phyloP scores from a whole-genome alignment of 495 filamentous ascomycete species.

The Lasiosphaeria hispida region DNA sequence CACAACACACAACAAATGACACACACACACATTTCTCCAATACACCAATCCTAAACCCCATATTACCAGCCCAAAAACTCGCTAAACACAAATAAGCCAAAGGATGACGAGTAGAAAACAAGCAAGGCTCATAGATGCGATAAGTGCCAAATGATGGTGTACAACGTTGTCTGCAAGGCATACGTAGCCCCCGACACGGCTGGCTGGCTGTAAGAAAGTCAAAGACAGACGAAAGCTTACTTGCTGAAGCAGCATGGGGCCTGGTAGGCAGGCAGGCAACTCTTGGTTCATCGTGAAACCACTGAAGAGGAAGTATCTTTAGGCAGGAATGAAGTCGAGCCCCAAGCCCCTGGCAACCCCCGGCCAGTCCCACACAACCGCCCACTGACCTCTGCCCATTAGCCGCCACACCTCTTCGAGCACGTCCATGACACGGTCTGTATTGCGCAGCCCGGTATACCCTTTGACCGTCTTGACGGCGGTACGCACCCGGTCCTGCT shows the following conservation, averaged over 20 bases:
- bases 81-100: background rate
- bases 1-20: too few relatives aligned
- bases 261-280: too few relatives aligned
- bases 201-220: background rate
- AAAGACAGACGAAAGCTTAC: conserved; percentile 3
- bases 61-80: background rate
- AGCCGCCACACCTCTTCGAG: conserved; percentile 79
- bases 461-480: conserved; percentile 69
- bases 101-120: background rate
- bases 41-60: background rate
- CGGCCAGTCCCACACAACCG: conserved; percentile 87
- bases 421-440: conserved; percentile 69
- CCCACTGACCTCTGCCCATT: conserved; percentile 73
- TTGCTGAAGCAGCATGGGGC: background rate
- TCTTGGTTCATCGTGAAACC: too few relatives aligned
- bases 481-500: conserved; percentile 66
- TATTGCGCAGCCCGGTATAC: conserved; percentile 80
- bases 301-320: background rate
- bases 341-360: conserved; percentile 71
- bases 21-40: background rate
- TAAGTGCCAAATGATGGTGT: conserved; percentile 3
- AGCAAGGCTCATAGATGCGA: too few relatives aligned
- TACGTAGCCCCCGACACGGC: background rate
- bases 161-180: conserved; percentile 10
- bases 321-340: conserved; percentile 70